phyloP scores from a whole-genome alignment of 306 rosid genomes.

The Cajanus cajan region DNA sequence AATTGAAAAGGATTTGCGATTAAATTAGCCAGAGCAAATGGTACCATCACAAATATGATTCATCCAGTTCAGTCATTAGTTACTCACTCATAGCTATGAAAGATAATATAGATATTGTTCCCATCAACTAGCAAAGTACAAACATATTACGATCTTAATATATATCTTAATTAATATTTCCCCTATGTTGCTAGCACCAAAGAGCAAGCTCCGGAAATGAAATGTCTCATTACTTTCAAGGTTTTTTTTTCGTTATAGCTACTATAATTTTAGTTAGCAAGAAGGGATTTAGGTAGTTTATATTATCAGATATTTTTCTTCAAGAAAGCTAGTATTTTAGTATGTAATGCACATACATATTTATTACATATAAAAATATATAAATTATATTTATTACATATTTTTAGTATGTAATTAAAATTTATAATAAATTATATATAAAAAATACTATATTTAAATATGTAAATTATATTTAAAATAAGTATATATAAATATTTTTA shows the following conservation, averaged over 20 bases:
- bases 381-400: no score
- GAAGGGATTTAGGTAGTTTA: not conserved
- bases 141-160: not conserved
- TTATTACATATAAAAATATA: no score
- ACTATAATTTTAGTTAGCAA: not conserved
- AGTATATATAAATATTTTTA: no score
- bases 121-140: slow-evolving; percentile 21
- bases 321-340: not conserved
- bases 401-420: no score
- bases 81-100: not conserved
- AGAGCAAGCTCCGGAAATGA: no score
- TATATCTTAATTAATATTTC: not conserved
- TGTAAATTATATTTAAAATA: no score
- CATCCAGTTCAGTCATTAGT: not conserved
- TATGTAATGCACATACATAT: no score
- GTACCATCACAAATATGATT: not conserved
- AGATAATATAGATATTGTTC: not conserved
- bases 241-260: not conserved
- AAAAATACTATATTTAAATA: no score
- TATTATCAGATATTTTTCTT: not conserved
- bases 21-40: slow-evolving; percentile 1
- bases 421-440: no score
- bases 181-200: no score
- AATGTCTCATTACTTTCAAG: no score
- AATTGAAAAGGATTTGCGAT: not conserved